Conservation (phyloP, 1,284 basidiomycete species). For the Lentinula novae-zelandiae region DNA sequence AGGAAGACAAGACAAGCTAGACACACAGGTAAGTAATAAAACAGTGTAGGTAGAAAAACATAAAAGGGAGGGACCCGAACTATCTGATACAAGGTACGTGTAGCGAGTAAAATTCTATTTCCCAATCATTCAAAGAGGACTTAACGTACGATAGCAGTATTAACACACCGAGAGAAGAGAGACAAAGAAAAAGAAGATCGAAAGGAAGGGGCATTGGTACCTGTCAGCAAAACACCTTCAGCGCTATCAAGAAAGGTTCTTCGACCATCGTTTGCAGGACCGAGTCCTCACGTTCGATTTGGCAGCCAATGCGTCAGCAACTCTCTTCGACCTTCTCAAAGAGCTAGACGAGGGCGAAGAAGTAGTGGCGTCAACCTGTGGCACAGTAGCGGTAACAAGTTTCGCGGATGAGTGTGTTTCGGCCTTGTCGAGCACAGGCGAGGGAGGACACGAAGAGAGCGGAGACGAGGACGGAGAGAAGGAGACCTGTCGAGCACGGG, state of each 20-base stretch:
- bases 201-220: not conserved
- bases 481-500: not conserved
- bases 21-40: not conserved
- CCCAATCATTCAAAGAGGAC: not conserved
- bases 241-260: constrained; percentile 28
- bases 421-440: constrained; percentile 7
- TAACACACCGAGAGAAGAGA: constrained; percentile 10
- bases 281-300: constrained; percentile 32
- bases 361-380: constrained; percentile 15
- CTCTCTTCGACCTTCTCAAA: constrained; percentile 63
- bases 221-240: constrained; percentile 17
- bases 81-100: constrained; percentile 12
- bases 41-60: constrained; percentile 6
- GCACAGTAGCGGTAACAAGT: not conserved
- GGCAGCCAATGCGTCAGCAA: constrained; percentile 52
- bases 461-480: constrained; percentile 10
- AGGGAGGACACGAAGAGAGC: constrained; percentile 14
- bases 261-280: constrained; percentile 20
- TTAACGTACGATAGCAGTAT: constrained; percentile 2
- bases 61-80: not conserved
- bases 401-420: not conserved
- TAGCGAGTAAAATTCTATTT: not conserved
- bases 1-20: not conserved
- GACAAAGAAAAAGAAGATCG: constrained; percentile 14
- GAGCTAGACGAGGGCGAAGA: constrained; percentile 14